Base-by-base conservation (phyloP, 208 protist genomes). In the Crithidia sp. region DNA sequence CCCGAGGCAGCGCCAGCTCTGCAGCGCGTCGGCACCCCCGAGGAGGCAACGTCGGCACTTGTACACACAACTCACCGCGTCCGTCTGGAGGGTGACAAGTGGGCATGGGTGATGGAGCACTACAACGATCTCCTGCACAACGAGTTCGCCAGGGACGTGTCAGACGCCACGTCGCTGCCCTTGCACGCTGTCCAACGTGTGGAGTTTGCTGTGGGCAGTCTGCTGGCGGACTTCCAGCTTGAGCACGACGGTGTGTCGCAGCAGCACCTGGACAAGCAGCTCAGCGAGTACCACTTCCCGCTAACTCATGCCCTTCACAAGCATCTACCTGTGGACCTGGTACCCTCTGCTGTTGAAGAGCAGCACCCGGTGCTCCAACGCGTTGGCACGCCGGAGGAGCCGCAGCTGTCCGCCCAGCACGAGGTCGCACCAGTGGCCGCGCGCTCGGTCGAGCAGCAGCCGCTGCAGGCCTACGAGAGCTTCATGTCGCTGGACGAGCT, bases 141-240 rank as follows among this genome's bases (percentile, higher is more conserved):
- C 9, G 85, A 74, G 54, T 83, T 89, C 74, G 71, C 64, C 16
- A 61, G 44, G 54, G 84, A 89, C 40, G 77, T 89, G 28, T 81
- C 77, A 41, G 69, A 71, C 43, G 78, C 76, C 10, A 69, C 62
- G 44, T 10, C 10, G 61, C 54, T 76, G 60, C 71, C 60, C 36
- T 19, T 8, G 44, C 6, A 14, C 7, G 9, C 71, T 5, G 41
- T 76, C 44, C 71, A 63, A 41, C 53, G 67, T 14, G 36, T 83
- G 43, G 52, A 67, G 39, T 40, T 83, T 19, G 57, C 67, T 2
- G 40, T 41, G 6, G 77, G 77, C 66, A 82, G 77, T 28, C 71
- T 82, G 28, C 7, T 82, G 0, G 70, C 77, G 2, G 71, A 75
- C 56, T 82, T 82, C 54, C 28, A 70, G 45, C 67, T 82, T 13